phyloP scores from a whole-genome alignment of 768 basidiomycete genomes.

The Tulasnella sp. region DNA sequence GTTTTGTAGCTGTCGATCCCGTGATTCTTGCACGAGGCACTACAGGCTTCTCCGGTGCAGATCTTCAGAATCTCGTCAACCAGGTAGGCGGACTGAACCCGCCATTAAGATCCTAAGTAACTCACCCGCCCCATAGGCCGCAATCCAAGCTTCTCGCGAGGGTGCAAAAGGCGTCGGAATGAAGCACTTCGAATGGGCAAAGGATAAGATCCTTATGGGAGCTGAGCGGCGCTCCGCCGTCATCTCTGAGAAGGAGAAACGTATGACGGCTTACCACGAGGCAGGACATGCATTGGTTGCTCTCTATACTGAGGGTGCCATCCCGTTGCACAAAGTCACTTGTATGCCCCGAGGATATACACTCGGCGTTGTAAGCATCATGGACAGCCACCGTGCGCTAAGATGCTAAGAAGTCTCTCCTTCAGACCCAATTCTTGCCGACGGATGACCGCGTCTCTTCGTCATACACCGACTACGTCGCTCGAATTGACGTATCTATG shows the following conservation, averaged over 20 bases:
- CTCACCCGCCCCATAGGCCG: constrained; percentile 65
- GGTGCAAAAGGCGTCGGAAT: constrained; percentile 68
- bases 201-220: constrained; percentile 97
- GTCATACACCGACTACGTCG: constrained; percentile 72
- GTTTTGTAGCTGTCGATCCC: constrained; percentile 66
- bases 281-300: constrained; percentile 95
- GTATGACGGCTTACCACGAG: constrained; percentile 96
- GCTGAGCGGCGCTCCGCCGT: constrained; percentile 90
- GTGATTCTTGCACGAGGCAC: constrained; percentile 91
- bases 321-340: constrained; percentile 97
- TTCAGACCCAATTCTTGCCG: constrained; percentile 72
- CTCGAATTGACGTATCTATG: constrained; percentile 87
- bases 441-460: constrained; percentile 75
- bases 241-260: constrained; percentile 83
- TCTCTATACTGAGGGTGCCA: constrained; percentile 90
- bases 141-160: constrained; percentile 92
- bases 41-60: constrained; percentile 95
- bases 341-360: constrained; percentile 96
- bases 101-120: constrained; percentile 23
- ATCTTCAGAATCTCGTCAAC: constrained; percentile 97
- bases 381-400: constrained; percentile 28
- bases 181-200: constrained; percentile 97
- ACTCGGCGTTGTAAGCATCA: constrained; percentile 70
- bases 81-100: constrained; percentile 40
- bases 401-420: background rate